Base-by-base conservation (phyloP, 2,329 filamentous ascomycete genomes). In the Pezicula radicicola region DNA sequence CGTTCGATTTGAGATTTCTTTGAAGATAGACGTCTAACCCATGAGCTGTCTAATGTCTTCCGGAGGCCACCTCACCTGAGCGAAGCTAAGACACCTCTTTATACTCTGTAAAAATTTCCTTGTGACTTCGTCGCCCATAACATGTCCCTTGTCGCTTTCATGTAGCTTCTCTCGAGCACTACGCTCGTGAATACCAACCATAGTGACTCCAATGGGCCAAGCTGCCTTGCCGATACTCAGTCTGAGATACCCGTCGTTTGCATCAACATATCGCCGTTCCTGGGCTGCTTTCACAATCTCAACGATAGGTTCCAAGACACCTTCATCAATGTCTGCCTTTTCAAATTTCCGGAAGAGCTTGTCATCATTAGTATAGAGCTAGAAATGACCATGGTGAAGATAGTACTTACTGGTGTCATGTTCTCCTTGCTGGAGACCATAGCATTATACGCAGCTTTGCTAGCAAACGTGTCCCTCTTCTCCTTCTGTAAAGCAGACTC, bases 181-280 rank as follows among this genome's bases (percentile, higher is more conserved):
- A 66, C 94, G 85, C 77, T 97, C 94, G 81, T 99, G 94, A 63
- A 99, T 99, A 77, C 94, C 94, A 65, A 99, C 94, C 94, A 97
- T 99, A 69, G 94, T 99, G 37, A 99, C 94, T 72, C 94, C 94
- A 65, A 99, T 99, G 21, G 94, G 94, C 94, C 94, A 99, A 15
- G 94, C 94, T 60, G 91, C 92, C 74, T 96, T 96, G 58, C 91
- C 91, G 65, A 99, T 99, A 68, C 90, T 96, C 50, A 99, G 77
- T 49, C 90, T 81, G 55, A 99, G 76, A 70, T 99, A 99, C 0
- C 91, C 92, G 68, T 99, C 90, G 67, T 97, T 97, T 33, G 94
- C 94, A 71, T 97, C 89, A 44, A 99, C 93, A 66, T 99, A 99
- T 57, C 90, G 84, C 54, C 91, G 82, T 66, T 91, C 86, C 71